Evolutionary conservation across 192 early-diverging fungal genomes (phyloP).

Genomic region (Coemansia nantahalensis): DNA sequence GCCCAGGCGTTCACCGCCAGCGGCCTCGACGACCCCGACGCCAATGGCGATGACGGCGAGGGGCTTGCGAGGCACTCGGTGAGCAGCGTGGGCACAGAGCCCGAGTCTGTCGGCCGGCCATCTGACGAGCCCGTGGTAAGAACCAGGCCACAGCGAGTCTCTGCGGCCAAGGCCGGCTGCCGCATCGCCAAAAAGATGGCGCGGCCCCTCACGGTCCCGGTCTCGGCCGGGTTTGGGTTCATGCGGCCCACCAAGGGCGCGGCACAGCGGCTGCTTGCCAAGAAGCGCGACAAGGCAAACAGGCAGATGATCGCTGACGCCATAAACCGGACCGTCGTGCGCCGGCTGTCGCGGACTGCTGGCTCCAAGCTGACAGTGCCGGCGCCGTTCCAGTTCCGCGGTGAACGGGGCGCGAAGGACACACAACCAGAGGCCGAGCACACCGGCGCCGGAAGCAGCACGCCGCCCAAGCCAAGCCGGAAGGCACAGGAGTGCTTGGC

Average conservation of each 20-base stretch:
- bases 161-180: conserved; percentile 5
- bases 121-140: neutral
- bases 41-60: neutral
- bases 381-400: conserved; percentile 42
- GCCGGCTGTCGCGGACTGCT: conserved; percentile 10
- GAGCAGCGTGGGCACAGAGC: neutral
- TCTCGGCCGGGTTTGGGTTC: conserved; percentile 25
- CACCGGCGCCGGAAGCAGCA: conserved; percentile 1
- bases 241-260: conserved; percentile 48
- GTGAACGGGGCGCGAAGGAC: too few species aligned
- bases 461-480: conserved; percentile 10
- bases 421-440: too few species aligned
- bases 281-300: conserved; percentile 42
- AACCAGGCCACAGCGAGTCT: neutral
- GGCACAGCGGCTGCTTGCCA: conserved; percentile 24
- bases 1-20: conserved; percentile 12
- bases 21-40: neutral
- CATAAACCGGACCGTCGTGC: conserved; percentile 34
- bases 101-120: neutral
- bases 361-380: conserved; percentile 28
- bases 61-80: neutral
- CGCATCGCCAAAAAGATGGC: conserved; percentile 3
- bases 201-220: conserved; percentile 27
- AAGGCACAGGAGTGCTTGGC: conserved; percentile 16
- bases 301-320: conserved; percentile 25